These are phyloP conservation scores for Rhodocollybia butyracea DNA, from an alignment of 768 basidiomycete species.

Conservation along the genomic window DNA sequence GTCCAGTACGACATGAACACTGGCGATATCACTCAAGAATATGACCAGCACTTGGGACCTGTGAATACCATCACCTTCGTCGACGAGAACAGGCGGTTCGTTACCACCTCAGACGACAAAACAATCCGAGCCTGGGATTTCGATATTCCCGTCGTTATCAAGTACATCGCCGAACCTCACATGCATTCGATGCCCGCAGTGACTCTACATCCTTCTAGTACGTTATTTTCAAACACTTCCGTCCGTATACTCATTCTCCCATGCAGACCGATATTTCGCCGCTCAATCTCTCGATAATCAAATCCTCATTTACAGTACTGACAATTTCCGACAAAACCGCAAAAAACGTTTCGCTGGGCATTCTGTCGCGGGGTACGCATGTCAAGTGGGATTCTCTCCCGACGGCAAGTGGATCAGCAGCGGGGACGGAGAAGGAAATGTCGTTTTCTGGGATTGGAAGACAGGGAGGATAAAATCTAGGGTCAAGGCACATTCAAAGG, in stretches of 20 bases:
- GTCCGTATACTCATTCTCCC: slow-evolving; percentile 10
- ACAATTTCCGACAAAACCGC: slow-evolving; percentile 97
- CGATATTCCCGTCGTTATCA: slow-evolving; percentile 99
- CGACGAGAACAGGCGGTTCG: slow-evolving; percentile 95
- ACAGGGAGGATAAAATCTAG: slow-evolving; percentile 93
- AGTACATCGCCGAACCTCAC: slow-evolving; percentile 97
- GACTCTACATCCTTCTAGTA: slow-evolving; percentile 91
- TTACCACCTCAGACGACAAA: slow-evolving; percentile 98
- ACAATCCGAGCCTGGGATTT: slow-evolving; percentile 99
- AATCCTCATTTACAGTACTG: slow-evolving; percentile 94
- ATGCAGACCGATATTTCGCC: slow-evolving; percentile 88
- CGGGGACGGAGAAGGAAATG: slow-evolving; percentile 91
- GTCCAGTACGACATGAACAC: slow-evolving; percentile 91
- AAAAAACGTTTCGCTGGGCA: slow-evolving; percentile 99
- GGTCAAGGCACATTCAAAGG: slow-evolving; percentile 86
- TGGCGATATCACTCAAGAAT: slow-evolving; percentile 95
- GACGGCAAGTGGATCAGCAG: slow-evolving; percentile 99
- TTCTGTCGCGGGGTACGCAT: slow-evolving; percentile 95
- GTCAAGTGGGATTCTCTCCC: slow-evolving; percentile 95
- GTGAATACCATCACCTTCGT: slow-evolving; percentile 99
- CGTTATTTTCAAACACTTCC: slow-evolving; percentile 37
- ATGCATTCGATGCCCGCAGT: slow-evolving; percentile 99
- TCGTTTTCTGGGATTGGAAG: slow-evolving; percentile 99
- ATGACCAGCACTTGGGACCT: slow-evolving; percentile 97
- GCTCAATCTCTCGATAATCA: slow-evolving; percentile 98